Base-by-base conservation (phyloP, 768 basidiomycete genomes). In the Boletus huronensis region DNA sequence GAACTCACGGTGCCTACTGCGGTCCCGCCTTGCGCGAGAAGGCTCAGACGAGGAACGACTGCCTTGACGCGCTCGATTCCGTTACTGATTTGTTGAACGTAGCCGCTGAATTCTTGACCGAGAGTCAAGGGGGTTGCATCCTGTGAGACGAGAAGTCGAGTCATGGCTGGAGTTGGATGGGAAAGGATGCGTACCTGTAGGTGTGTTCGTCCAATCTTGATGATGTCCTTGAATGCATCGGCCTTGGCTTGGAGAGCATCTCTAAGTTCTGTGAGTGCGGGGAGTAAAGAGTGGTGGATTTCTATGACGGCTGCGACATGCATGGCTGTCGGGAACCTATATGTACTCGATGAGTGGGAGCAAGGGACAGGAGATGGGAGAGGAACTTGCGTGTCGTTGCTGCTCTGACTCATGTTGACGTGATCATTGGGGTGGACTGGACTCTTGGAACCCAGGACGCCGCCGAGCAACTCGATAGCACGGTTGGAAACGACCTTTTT, bases 351-450 rank as follows among this genome's bases (percentile, higher is more conserved):
- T 54, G 43, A 57, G 49, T 5, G 5, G 25, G 14, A 17, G 2
- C 26, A 39, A 23, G 39, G 42, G 32, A 16, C 16, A 21, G 35
- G 41, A 36, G 36, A 17, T 6, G 5, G 52, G 10, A 31, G 23
- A 19, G 28, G 17, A 8, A 77, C 88, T 65, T 70, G 93, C 93
- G 95, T 94, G 74, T 99, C 97, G 67, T 99, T 99, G 67, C 93
- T 95, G 60, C 93, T 96, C 73, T 98, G 96, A 71, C 92, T 93
- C 90, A 89, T 96, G 78, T 99, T 99, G 64, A 98, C 95, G 74
- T 99, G 97, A 69, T 99, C 97, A 72, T 99, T 99, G 35, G 97
- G 97, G 70, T 99, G 97, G 2, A 99, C 95, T 9, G 97, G 97
- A 64, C 80, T 92, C 80, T 98, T 99, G 43, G 90, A 93, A 32